Percentiles rank a stretch among this genome's conserved stretches.
phyloP scores from a whole-genome alignment of 176 grass and related monocot genomes.

The Hordeum vulgare region MorexV3_pseudomolecules_assembly NC_058524.1:616216180-616216679 shows the following conservation, averaged over 20 bases:
- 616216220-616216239: too few relatives aligned
- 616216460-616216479: constrained; percentile 29
- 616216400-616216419: constrained; percentile 78
- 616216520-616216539: constrained; percentile 39
- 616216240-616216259: too few relatives aligned
- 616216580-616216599: neutral
- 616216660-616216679: neutral
- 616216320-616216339: neutral
- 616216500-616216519: constrained; percentile 2
- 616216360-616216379: constrained; percentile 60
- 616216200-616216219: too few relatives aligned
- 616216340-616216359: constrained; percentile 3
- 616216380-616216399: constrained; percentile 74
- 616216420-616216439: constrained; percentile 74
- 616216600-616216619: neutral
- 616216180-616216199: neutral
- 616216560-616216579: neutral
- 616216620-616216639: neutral
- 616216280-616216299: neutral
- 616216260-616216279: neutral
- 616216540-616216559: neutral
- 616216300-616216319: neutral
- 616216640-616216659: neutral
- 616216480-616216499: constrained; percentile 34
- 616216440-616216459: constrained; percentile 43